Evolutionary conservation across 2,329 filamentous ascomycete species (phyloP), one percentile per base, ranked within the genome.

Genomic region (Alternaria tenuissima): DNA sequence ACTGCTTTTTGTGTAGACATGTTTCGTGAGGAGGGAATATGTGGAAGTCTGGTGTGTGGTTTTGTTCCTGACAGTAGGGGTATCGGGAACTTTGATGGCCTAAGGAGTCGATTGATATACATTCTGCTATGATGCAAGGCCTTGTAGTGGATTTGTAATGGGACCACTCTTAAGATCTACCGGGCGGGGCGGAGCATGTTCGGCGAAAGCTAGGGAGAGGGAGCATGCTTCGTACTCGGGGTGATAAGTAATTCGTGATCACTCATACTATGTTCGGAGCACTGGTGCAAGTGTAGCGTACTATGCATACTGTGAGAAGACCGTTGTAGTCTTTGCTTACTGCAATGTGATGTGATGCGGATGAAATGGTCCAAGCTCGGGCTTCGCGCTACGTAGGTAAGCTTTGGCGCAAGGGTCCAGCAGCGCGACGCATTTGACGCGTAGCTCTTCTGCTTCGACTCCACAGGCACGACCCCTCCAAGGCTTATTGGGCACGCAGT

Each of bases 1-100:
- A 77, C 62, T 4, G 74, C 74, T 61, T 64, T 71, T 57, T 73
- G 73, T 9, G 74, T 76, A 16, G 73, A 67, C 73, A 78, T 77
- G 30, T 14, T 62, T 32, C 18, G 18, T 22, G n/a, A 41, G 16
- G 30, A 16, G 22, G 44, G 8, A 3, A 9, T 18, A 18, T 6
- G 34, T 26, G 24, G 22, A 7, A 43, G 14, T 24, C 2, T 30
- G 18, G 20, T 42, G 24, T 46, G 22, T 22, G n/a, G 3, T 22
- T 14, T 39, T 18, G 14, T 34, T 22, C 34, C 39, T 24, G 7
- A 22, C 32, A 6, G 34, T 26, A 55, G 22, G 12, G n/a, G n/a
- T 20, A 2, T 26, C n/a, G 46, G 36, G 28, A n/a, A 14, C 6
- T 34, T 12, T 24, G n/a, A 42, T 49, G 3, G 44, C 11, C 26